A percentile compares a stretch with the other conserved stretches of the same genome.
These are phyloP conservation scores for Rhodotorula taiwanensis DNA, from an alignment of 768 basidiomycete genomes.

Conservation along the genomic window DNA sequence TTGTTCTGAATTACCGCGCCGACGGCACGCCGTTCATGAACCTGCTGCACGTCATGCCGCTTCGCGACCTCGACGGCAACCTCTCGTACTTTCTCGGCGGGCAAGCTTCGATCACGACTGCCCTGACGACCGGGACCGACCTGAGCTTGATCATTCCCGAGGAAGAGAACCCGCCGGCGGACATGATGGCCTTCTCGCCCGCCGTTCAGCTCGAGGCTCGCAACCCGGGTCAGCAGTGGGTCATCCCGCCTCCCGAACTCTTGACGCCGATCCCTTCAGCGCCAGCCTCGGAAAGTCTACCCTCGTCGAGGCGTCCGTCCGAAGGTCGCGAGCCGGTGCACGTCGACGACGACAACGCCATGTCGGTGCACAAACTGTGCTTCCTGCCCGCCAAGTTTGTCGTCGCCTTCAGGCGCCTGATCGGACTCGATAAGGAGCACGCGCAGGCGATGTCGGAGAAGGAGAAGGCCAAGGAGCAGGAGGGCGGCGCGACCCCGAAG, in stretches of 20 bases:
- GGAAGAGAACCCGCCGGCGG: neutral
- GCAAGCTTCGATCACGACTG: slow-evolving; percentile 18
- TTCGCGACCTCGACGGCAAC: slow-evolving; percentile 15
- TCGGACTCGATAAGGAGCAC: neutral
- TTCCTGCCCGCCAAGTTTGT: neutral
- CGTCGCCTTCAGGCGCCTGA: neutral
- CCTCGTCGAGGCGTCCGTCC: neutral
- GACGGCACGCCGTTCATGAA: slow-evolving; percentile 9
- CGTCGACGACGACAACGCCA: neutral
- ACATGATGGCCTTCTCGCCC: slow-evolving; percentile 4
- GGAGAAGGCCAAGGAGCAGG: no score
- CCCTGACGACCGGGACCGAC: slow-evolving; percentile 8
- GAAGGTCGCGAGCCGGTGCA: neutral
- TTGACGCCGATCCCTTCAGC: neutral
- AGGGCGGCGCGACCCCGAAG: neutral
- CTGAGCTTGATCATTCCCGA: slow-evolving; percentile 12
- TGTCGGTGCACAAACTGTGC: neutral
- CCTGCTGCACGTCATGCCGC: slow-evolving; percentile 22
- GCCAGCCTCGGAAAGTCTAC: neutral
- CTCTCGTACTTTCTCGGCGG: slow-evolving; percentile 28
- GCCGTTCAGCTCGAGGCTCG: slow-evolving; percentile 22
- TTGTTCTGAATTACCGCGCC: slow-evolving; percentile 29
- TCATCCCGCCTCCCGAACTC: neutral
- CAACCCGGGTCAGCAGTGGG: neutral
- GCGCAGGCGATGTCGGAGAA: neutral